Conservation (phyloP, 768 basidiomycete species). For the Boletus rufocinnamomeus region DNA sequence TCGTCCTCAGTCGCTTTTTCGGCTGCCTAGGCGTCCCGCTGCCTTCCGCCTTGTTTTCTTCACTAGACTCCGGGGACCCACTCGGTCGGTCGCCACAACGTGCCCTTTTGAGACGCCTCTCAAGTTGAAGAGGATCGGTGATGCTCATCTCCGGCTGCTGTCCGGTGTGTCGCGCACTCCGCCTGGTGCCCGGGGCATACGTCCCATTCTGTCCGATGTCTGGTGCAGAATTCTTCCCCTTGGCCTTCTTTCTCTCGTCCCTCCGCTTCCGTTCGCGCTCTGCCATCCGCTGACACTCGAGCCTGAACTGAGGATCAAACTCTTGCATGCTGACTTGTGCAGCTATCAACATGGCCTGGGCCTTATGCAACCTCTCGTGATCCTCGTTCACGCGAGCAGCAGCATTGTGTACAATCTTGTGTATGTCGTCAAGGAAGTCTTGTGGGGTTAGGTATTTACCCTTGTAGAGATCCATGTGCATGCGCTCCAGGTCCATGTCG, state of each 20-base stretch:
- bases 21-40: slow-evolving; percentile 41
- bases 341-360: slow-evolving; percentile 87
- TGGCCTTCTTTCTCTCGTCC: slow-evolving; percentile 48
- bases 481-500: slow-evolving; percentile 90
- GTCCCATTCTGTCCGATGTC: slow-evolving; percentile 33
- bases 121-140: slow-evolving; percentile 74
- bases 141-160: slow-evolving; percentile 68
- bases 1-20: slow-evolving; percentile 56
- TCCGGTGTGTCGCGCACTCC: slow-evolving; percentile 76
- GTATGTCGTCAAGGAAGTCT: slow-evolving; percentile 83
- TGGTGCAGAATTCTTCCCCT: slow-evolving; percentile 26
- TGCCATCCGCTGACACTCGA: slow-evolving; percentile 91
- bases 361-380: slow-evolving; percentile 72
- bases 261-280: slow-evolving; percentile 67
- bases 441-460: slow-evolving; percentile 84
- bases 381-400: slow-evolving; percentile 60
- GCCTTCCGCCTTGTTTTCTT: slow-evolving; percentile 48
- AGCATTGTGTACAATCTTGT: slow-evolving; percentile 79
- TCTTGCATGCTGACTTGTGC: slow-evolving; percentile 84
- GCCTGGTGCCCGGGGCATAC: slow-evolving; percentile 55
- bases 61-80: slow-evolving; percentile 46
- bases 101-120: slow-evolving; percentile 73
- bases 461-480: slow-evolving; percentile 83
- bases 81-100: slow-evolving; percentile 57
- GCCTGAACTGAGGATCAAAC: slow-evolving; percentile 73